These are phyloP conservation scores for Aaosphaeria arxii DNA, from an alignment of 2,329 filamentous ascomycete genomes.

Conservation along the genomic window DNA sequence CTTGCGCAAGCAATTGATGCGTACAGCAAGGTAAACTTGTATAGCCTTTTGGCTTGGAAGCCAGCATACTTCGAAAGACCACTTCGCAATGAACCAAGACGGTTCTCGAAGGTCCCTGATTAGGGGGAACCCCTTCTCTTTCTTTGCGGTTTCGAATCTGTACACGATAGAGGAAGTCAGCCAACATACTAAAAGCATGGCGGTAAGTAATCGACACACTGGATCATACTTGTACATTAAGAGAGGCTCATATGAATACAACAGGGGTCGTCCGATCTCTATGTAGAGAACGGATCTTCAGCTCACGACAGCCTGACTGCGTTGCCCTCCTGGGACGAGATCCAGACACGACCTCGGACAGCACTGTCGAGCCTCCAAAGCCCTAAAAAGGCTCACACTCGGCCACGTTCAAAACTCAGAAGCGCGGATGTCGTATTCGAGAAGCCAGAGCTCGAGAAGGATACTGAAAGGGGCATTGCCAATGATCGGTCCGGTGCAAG, in stretches of 20 bases:
- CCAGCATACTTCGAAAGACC: conserved; percentile 3
- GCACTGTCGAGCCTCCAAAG: conserved; percentile 1
- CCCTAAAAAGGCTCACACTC: conserved; percentile 4
- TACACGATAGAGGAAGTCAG: conserved; percentile 5
- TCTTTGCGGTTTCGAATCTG: conserved; percentile 7
- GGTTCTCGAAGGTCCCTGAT: conserved; percentile 1
- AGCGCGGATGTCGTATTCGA: conserved; percentile 7
- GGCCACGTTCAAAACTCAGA: conserved; percentile 5
- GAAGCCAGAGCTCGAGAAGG: conserved; percentile 3
- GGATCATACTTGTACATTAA: neutral
- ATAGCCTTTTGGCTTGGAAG: neutral
- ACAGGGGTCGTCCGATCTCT: neutral
- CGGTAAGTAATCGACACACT: conserved; percentile 2
- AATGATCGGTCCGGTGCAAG: conserved; percentile 1
- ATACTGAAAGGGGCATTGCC: neutral
- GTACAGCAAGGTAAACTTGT: conserved; percentile 4
- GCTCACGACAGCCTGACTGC: conserved; percentile 9
- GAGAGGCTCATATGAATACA: neutral
- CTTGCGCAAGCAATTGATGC: conserved; percentile 4
- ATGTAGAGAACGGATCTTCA: conserved; percentile 3
- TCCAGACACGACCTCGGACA: conserved; percentile 2
- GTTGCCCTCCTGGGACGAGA: conserved; percentile 10
- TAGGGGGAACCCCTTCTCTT: conserved; percentile 7
- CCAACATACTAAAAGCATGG: conserved; percentile 1
- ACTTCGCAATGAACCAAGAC: conserved; percentile 2